Conservation (phyloP, 1,139 yeast species). For the Candida sp. region DNA sequence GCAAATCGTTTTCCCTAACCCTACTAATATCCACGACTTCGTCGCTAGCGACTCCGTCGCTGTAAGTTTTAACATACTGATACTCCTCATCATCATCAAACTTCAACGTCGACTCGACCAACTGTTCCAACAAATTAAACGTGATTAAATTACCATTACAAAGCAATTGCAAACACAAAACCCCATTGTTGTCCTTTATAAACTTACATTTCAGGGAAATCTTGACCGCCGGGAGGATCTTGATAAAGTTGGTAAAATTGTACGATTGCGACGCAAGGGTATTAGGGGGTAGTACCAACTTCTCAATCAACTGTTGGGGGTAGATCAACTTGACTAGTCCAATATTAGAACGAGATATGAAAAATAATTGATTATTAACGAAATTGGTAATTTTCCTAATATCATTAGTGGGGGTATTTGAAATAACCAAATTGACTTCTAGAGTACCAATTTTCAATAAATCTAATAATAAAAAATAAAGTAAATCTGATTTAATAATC, state of each 20-base stretch:
- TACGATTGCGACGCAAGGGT: conserved; percentile 30
- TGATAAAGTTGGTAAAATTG: conserved; percentile 51
- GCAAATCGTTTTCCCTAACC: too few species aligned
- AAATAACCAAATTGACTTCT: conserved; percentile 50
- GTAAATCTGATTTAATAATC: conserved; percentile 62
- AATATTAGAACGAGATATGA: conserved; percentile 65
- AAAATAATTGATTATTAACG: conserved; percentile 34
- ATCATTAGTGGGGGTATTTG: conserved; percentile 13
- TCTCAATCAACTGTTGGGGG: conserved; percentile 68
- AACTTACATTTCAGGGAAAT: conserved; percentile 60
- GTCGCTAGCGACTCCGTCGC: conserved; percentile 2
- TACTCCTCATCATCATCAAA: conserved; percentile 10
- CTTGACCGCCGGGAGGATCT: conserved; percentile 50
- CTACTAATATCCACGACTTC: too few species aligned
- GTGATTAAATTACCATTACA: conserved; percentile 54
- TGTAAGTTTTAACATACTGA: conserved; percentile 1
- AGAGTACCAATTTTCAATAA: conserved; percentile 62
- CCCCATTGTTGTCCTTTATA: conserved; percentile 54
- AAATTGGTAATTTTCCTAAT: conserved; percentile 7
- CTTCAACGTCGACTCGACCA: neutral
- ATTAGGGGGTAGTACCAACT: conserved; percentile 19
- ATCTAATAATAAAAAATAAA: conserved; percentile 65
- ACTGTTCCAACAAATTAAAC: conserved; percentile 51
- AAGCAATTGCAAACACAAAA: conserved; percentile 46
- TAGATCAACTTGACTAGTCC: conserved; percentile 68